Evolutionary conservation across 1,284 basidiomycete species (phyloP), one percentile per base, ranked within the genome.

Genomic region (Stygiomarasmius scandens): DNA sequence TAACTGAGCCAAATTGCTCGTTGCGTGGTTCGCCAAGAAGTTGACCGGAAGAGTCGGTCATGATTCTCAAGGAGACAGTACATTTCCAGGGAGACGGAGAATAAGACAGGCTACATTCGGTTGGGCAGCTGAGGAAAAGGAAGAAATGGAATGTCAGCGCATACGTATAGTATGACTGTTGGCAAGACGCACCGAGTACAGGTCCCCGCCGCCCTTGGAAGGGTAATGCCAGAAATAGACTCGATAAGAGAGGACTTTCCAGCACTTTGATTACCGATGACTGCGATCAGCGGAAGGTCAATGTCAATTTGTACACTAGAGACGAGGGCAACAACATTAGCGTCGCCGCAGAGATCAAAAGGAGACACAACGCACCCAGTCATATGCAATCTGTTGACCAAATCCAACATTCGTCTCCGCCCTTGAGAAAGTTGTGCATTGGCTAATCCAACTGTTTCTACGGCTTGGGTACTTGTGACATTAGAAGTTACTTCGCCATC

Each of bases 221-320:
- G 66, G 0, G 72, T 80, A 52, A 85, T 77, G 0, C 87, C 87
- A 16, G 85, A 88, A 27, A 92, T 89, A 0, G 86, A 80, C 63
- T 92, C 89, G 14, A 92, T 89, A 1, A 91, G 74, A 0, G 87
- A 89, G 0, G 86, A 89, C 62, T 92, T 92, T 0, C 89, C 90
- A 0, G 85, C 84, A 48, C 84, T 87, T 61, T 89, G 87, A 8
- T 75, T 78, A 0, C 87, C 87, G 9, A 89, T 80, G 47, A 87
- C 89, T 0, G 83, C 86, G 16, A 90, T 88, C 62, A 82, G 77
- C 0, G 89, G 89, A 0, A 90, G 71, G 36, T 61, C 60, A n/a
- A 90, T 81, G 50, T 90, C 86, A 1, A 80, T 73, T 61, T 87
- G 81, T 0, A 86, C 81, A 0, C 87, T 90, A 48, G 1, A 52